Base-by-base conservation (phyloP, 495 filamentous ascomycete genomes). In the Lophium mytilinum region DNA sequence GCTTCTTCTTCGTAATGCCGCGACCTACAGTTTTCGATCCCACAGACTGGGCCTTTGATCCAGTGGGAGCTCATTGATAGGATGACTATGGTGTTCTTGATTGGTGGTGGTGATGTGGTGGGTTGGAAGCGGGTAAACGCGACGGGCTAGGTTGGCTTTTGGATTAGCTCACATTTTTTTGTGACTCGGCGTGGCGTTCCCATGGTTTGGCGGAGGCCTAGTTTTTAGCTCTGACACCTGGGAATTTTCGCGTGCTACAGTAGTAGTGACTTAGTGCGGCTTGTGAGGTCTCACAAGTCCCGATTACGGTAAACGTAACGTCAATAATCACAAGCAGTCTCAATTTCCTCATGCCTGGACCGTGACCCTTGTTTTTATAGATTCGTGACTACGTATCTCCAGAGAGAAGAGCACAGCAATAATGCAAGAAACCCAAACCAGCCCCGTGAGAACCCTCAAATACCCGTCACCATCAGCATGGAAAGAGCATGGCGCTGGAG, bases 1-100 rank as follows among this genome's bases (percentile, higher is more conserved):
- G 21, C 55, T 76, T 62, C 63, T 15, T 56, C 73, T 52, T 80
- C 78, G 69, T 73, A 80, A 35, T 71, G 61, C 37, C 70, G 68
- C 10, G 75, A 71, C 21, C 72, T 69, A 54, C 78, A 81, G 46
- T 78, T 72, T 52, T 75, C 68, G 61, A 53, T 39, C 19, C 60
- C 63, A 35, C 63, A 66, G 19, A 65, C 37, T 6, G 49, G 43
- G 15, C 62, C 58, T 39, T 56, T 61, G n/a, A 1, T 47, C 35
- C 54, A 17, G 10, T 35, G 49, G 18, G 49, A 50, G 7, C 15
- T 33, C 47, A 35, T 30, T 30, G 10, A 8, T 42, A n/a, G 40
- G 17, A 42, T 42, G 40, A 8, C 14, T n/a, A 4, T 14, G 17
- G 4, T 42, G 40, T 4, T 42, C 40, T 42, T 14, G 14, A 18